Evolutionary conservation across 129 eudicot species (phyloP).

Genomic region (Centaurea solstitialis): DNA sequence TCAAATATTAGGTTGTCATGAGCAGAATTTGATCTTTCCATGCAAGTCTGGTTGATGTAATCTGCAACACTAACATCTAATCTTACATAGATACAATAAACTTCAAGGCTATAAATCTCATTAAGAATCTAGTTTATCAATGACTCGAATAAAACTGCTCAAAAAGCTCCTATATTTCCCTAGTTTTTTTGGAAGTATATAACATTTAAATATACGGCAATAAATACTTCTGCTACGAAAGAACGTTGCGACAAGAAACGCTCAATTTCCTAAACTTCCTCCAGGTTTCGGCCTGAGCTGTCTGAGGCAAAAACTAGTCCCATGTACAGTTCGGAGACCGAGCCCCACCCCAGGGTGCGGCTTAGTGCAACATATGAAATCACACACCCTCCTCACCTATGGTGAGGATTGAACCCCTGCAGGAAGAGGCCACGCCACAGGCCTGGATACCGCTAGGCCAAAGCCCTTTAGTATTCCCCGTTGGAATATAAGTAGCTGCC

Average conservation of each 20-base stretch:
- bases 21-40: background rate
- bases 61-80: background rate
- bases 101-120: background rate
- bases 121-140: background rate
- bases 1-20: background rate
- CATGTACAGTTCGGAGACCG: background rate
- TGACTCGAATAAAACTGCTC: background rate
- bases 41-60: background rate
- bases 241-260: too few species aligned
- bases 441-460: too few species aligned
- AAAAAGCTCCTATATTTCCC: background rate
- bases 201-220: too few species aligned
- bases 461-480: background rate
- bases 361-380: background rate
- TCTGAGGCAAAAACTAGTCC: background rate
- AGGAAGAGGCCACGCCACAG: too few species aligned
- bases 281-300: background rate
- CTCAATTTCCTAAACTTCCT: constrained; percentile 9
- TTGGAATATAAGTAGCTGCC: background rate
- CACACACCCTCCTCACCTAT: too few species aligned
- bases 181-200: background rate
- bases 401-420: too few species aligned
- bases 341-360: background rate
- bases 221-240: too few species aligned
- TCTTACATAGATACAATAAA: background rate